Percentiles rank a stretch among this genome's conserved stretches.
These are phyloP conservation scores for Lippia alba DNA, from an alignment of 305 asterid genomes.

Conservation along the genomic window DNA sequence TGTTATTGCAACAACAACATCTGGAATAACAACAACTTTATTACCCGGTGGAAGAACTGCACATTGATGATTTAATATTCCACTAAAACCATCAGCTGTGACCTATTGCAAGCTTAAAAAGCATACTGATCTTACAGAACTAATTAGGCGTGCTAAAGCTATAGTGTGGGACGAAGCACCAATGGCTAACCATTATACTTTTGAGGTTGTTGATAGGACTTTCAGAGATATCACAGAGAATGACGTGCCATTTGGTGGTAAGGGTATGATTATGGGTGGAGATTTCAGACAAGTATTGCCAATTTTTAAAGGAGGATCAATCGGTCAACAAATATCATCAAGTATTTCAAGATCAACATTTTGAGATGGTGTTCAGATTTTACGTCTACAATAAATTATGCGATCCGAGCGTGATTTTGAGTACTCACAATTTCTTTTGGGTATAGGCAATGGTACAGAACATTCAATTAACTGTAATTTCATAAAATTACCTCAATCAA, in stretches of 20 bases:
- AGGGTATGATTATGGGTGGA: too few species aligned
- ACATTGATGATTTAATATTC: conserved; percentile 21
- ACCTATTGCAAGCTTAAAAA: neutral
- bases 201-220: neutral
- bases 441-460: too few species aligned
- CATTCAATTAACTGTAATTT: too few species aligned
- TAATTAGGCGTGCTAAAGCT: neutral
- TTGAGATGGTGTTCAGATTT: neutral
- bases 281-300: neutral
- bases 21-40: too few species aligned
- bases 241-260: neutral
- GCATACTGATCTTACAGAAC: neutral
- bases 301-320: neutral
- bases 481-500: too few species aligned
- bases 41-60: neutral
- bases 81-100: neutral
- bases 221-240: conserved; percentile 11
- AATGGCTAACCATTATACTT: conserved; percentile 4
- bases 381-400: neutral
- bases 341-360: neutral
- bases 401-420: neutral
- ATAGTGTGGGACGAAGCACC: conserved; percentile 21
- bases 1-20: neutral
- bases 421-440: too few species aligned
- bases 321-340: neutral